Percentiles rank a stretch among this genome's conserved stretches.
Evolutionary conservation across 768 basidiomycete species (phyloP).

Genomic region (Phallus indusiatus): DNA sequence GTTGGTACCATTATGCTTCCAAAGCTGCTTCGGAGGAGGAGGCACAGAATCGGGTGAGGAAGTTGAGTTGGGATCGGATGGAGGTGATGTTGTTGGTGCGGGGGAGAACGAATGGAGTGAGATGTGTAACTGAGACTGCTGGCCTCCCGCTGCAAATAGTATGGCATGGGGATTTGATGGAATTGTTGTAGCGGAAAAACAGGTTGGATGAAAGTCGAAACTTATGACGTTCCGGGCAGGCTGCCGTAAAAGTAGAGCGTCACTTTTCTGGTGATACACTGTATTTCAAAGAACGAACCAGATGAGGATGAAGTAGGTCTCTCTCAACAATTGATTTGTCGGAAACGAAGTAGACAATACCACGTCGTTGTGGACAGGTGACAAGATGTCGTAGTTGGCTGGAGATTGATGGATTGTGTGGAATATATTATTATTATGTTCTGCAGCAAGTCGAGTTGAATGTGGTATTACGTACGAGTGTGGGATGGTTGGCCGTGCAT

Average conservation of each 20-base stretch:
- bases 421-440: too few relatives aligned
- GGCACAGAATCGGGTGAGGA: not conserved
- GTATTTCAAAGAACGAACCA: constrained; percentile 28
- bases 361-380: constrained; percentile 58
- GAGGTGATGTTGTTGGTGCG: not conserved
- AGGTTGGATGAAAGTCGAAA: constrained; percentile 53
- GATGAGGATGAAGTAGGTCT: constrained; percentile 37
- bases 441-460: too few relatives aligned
- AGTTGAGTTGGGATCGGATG: not conserved
- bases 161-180: constrained; percentile 40
- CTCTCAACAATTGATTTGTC: constrained; percentile 48
- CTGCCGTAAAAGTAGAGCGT: constrained; percentile 11
- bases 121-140: constrained; percentile 62
- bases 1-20: not conserved
- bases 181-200: constrained; percentile 36
- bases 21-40: not conserved
- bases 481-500: not conserved
- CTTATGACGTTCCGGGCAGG: constrained; percentile 38
- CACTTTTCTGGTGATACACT: constrained; percentile 10
- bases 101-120: constrained; percentile 32
- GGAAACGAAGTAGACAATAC: constrained; percentile 56
- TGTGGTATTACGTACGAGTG: constrained; percentile 1
- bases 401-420: not conserved
- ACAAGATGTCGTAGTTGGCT: constrained; percentile 76
- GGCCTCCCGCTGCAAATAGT: constrained; percentile 70